phyloP scores from a whole-genome alignment of 306 rosid species.

The Biancaea sappan region DNA sequence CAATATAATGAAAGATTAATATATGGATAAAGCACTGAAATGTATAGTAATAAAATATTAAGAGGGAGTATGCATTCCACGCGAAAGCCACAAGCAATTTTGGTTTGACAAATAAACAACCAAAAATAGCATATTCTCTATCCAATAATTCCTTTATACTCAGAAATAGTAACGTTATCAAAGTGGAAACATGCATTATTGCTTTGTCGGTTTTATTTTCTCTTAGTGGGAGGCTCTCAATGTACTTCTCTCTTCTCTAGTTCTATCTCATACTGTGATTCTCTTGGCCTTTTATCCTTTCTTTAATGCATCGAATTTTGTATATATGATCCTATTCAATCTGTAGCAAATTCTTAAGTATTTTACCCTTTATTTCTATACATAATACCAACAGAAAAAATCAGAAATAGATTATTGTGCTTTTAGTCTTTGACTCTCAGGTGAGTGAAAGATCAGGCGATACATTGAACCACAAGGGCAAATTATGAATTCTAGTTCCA shows the following conservation, averaged over 20 bases:
- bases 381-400: neutral
- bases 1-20: neutral
- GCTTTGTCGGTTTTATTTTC: neutral
- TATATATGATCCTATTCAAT: too few species aligned
- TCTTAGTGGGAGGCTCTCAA: neutral
- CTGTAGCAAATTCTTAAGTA: too few species aligned
- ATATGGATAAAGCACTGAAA: neutral
- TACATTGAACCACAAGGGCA: neutral
- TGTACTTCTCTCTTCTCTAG: neutral
- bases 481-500: too few species aligned
- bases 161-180: neutral
- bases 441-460: neutral
- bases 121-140: neutral
- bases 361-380: too few species aligned
- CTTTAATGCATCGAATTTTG: neutral
- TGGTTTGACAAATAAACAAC: neutral
- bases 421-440: neutral
- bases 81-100: constrained; percentile 19
- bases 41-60: neutral
- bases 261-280: neutral
- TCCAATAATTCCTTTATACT: neutral
- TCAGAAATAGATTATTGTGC: too few species aligned
- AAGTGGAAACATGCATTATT: constrained; percentile 10
- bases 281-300: neutral
- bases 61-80: constrained; percentile 30